These are phyloP conservation scores for Cutaneotrichosporon daszewskae DNA, from an alignment of 1,284 basidiomycete species.

Conservation along the genomic window DNA sequence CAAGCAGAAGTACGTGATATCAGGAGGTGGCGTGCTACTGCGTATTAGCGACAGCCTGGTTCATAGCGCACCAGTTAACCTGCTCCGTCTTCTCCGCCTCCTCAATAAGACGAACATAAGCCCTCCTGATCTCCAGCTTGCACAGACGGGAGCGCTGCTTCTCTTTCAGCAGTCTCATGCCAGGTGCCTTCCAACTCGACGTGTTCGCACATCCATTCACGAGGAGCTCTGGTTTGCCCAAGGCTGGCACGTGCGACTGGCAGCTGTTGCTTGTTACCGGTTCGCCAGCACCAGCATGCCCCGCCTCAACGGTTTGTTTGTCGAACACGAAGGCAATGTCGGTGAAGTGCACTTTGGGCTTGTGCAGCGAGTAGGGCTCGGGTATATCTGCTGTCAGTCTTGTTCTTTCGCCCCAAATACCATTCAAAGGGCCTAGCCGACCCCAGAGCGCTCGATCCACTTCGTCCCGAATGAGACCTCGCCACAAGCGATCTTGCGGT, in stretches of 20 bases:
- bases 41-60: background rate
- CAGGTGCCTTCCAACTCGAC: constrained; percentile 33
- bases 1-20: constrained; percentile 43
- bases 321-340: constrained; percentile 23
- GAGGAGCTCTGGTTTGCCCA: constrained; percentile 58
- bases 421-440: constrained; percentile 16
- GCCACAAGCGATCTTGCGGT: no score
- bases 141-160: constrained; percentile 27
- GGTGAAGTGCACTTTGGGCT: constrained; percentile 54
- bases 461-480: constrained; percentile 57
- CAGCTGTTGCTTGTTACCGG: constrained; percentile 14
- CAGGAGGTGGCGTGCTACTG: background rate
- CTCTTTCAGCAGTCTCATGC: constrained; percentile 19
- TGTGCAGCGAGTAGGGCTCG: constrained; percentile 42
- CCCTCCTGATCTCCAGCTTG: constrained; percentile 49
- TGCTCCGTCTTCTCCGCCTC: background rate
- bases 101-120: constrained; percentile 32
- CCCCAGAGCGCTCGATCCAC: constrained; percentile 53
- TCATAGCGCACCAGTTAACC: background rate
- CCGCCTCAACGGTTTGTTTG: no score
- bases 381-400: constrained; percentile 5
- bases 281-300: constrained; percentile 50
- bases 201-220: constrained; percentile 15
- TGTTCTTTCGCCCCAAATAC: constrained; percentile 27
- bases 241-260: constrained; percentile 15